These are phyloP conservation scores for Pisolithus orientalis DNA, from an alignment of 768 basidiomycete genomes.

Conservation along the genomic window DNA sequence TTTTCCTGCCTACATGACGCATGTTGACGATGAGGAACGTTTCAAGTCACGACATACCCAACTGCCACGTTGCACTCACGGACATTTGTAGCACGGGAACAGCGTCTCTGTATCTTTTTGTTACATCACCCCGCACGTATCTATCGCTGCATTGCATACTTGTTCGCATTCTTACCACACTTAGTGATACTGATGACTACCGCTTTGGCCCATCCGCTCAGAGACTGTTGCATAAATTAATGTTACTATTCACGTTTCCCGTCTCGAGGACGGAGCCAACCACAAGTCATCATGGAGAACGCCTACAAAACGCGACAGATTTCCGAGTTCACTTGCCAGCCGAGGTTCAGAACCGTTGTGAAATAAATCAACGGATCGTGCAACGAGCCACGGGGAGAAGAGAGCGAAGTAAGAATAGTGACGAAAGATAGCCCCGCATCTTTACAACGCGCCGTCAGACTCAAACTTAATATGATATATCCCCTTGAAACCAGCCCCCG, in stretches of 20 bases:
- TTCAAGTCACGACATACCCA: conserved; percentile 1
- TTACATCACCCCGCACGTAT: conserved; percentile 20
- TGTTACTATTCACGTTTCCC: conserved; percentile 17
- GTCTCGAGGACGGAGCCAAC: neutral
- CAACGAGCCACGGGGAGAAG: no score
- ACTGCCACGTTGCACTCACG: conserved; percentile 1
- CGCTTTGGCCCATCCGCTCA: neutral
- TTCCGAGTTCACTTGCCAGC: no score
- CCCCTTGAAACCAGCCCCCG: no score
- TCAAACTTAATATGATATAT: no score
- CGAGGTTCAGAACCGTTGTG: no score
- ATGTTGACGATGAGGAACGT: neutral
- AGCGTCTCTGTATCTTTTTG: conserved; percentile 18
- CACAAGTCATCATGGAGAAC: neutral
- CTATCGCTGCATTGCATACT: conserved; percentile 22
- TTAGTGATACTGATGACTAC: conserved; percentile 16
- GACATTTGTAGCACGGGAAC: conserved; percentile 11
- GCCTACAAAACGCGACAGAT: no score
- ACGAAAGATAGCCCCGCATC: no score
- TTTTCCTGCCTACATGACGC: conserved; percentile 55
- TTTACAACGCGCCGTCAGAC: no score
- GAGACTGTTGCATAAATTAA: conserved; percentile 24
- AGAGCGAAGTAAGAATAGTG: no score
- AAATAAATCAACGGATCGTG: no score
- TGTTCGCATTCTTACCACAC: conserved; percentile 1